These are phyloP conservation scores for Corylus americana DNA, from an alignment of 306 rosid species.

Conservation along the genomic window DNA sequence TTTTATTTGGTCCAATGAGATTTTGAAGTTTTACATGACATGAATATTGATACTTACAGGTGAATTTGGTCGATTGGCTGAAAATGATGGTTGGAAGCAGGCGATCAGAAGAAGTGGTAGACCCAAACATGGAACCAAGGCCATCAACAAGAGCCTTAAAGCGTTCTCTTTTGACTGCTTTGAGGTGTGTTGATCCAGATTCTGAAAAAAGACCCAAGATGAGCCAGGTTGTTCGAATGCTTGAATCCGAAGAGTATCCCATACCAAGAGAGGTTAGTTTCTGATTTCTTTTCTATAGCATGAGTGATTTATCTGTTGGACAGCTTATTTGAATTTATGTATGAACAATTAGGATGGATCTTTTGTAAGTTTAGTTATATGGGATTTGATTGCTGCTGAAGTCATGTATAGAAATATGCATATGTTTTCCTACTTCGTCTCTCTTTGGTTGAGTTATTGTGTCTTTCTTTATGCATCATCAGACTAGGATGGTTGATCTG, in stretches of 20 bases:
- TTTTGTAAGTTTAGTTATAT: not conserved
- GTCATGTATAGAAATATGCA: not conserved
- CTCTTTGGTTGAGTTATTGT: not conserved
- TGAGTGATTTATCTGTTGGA: not conserved
- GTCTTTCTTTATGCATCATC: not conserved
- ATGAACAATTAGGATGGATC: not conserved
- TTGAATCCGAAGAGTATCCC: constrained; percentile 92
- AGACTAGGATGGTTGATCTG: not conserved
- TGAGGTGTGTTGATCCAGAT: constrained; percentile 93
- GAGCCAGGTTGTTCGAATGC: constrained; percentile 90
- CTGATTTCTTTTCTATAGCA: constrained; percentile 2
- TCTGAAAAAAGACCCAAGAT: constrained; percentile 93
- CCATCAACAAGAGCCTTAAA: constrained; percentile 88
- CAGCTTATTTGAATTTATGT: not conserved
- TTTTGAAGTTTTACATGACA: constrained; percentile 16
- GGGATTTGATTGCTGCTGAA: not conserved
- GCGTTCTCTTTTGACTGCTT: constrained; percentile 81
- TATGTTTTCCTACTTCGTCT: not conserved
- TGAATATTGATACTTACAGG: constrained; percentile 45
- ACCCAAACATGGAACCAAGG: constrained; percentile 74
- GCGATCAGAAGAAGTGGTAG: constrained; percentile 87
- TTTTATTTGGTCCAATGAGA: constrained; percentile 8
- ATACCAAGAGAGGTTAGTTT: constrained; percentile 76
- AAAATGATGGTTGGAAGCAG: constrained; percentile 95
- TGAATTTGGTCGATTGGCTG: constrained; percentile 89